Evolutionary conservation across 768 basidiomycete genomes (phyloP), one percentile per base, ranked within the genome.

Genomic region (Lentinula detonsa): DNA sequence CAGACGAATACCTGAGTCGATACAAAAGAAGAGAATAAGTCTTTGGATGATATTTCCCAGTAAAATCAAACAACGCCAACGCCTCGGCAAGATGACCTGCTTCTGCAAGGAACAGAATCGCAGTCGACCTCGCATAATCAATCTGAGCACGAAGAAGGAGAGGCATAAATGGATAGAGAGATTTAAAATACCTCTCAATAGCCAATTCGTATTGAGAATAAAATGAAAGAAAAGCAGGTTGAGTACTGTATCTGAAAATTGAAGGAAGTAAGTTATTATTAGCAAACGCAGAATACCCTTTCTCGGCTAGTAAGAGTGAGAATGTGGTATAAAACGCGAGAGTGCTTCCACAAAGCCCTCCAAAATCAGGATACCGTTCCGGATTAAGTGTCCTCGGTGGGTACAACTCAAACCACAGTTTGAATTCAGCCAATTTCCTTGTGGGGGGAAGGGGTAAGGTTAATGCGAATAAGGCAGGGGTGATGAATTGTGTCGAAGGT

Each of bases 211-310:
- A 69, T 33, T 77, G 70, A 8, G 72, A 59, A 37, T 88, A 61
- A 65, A 85, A 85, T 5, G 61, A 62, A 49, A 68, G 62, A 60
- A 73, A 71, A 46, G 73, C 65, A 1, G 70, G 63, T 3, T 73
- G 71, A 5, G 68, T 60, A 2, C 79, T 74, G 67, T 77, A 81
- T 21, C 78, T 78, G 42, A 80, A 71, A 18, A 88, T 68, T 4
- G 70, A 68, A 1, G 76, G 72, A 35, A 83, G 61, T 54, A 72
- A 65, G 7, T 65, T 62, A 4, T 34, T 42, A 34, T 57, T 57
- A 18, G 78, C 57, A 1, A 61, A 45, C 10, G 62, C 42, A 3
- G 62, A 62, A 61, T 75, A 79, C 4, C 81, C 81, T 65, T 80
- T 81, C 4, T 62, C 64, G 4, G 76, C 70, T 48, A 75, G 65